Evolutionary conservation across 2,329 filamentous ascomycete genomes (phyloP).

Genomic region (Apiospora arundinis): DNA sequence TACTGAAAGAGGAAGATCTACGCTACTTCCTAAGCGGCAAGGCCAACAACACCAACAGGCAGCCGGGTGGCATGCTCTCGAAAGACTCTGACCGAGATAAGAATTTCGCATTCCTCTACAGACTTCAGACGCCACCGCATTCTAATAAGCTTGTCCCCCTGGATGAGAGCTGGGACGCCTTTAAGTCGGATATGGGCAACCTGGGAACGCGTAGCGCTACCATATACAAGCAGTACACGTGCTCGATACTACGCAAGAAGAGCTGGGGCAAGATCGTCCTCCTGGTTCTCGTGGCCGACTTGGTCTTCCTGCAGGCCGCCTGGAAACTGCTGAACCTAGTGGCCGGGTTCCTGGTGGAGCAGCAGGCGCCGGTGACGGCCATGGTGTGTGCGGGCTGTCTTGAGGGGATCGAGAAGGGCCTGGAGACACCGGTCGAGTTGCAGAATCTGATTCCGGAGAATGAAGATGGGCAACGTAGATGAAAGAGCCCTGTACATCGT

Average conservation of each 20-base stretch:
- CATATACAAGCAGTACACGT: constrained; percentile 1
- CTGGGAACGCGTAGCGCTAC: not conserved
- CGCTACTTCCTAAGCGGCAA: not conserved
- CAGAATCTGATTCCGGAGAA: constrained; percentile 1
- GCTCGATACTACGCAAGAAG: not conserved
- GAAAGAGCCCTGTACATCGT: too few species aligned
- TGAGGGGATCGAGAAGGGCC: not conserved
- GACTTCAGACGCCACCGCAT: too few species aligned
- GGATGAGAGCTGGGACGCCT: too few species aligned
- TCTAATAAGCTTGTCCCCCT: too few species aligned
- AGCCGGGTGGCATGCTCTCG: not conserved
- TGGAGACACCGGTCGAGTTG: not conserved
- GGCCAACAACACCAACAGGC: not conserved
- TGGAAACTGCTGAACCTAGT: constrained; percentile 5
- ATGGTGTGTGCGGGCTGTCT: constrained; percentile 8
- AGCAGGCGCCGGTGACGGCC: not conserved
- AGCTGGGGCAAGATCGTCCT: not conserved
- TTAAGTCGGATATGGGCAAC: not conserved
- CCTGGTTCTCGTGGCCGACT: constrained; percentile 7
- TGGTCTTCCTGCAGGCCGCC: not conserved
- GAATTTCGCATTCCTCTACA: too few species aligned
- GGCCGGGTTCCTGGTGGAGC: constrained; percentile 2
- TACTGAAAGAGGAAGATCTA: constrained; percentile 1
- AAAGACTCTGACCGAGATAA: too few species aligned
- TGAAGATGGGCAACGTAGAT: not conserved